Base-by-base conservation (phyloP, 2,329 filamentous ascomycete species). In the Mollisia scopiformis region DNA sequence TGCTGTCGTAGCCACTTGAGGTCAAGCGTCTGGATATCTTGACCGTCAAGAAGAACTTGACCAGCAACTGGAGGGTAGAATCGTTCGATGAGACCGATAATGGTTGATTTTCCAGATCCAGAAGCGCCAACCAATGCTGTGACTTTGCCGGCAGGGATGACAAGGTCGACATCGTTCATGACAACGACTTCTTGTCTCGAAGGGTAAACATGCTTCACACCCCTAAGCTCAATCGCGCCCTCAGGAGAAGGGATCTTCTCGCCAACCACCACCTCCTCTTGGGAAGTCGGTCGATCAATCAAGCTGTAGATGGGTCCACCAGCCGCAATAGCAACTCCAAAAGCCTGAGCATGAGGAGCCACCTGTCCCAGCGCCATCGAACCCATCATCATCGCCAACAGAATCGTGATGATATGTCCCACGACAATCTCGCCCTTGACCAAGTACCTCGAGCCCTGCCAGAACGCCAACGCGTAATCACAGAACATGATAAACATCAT, bases 281-380 rank as follows among this genome's bases (percentile, higher is more conserved):
- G 81, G 0, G 93, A 91, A 0, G 93, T 96, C 1, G 78, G 70
- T 56, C 94, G 88, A 75, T 97, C 93, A 67, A 98, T 97, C 2
- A 93, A 96, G 72, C 87, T 89, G 78, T 89, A 97, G 62, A 97
- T 96, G 78, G 97, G 97, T 59, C 86, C 84, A 2, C 91, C 92
- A 2, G 94, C 93, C 31, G 91, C 90, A 4, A 94, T 78, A 46
- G 88, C 91, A 14, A 87, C 90, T 2, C 88, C 90, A 68, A 97
- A 96, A 23, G 93, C 90, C 73, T 95, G 91, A 5, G 89, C 76
- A 71, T 97, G 91, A 0, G 94, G 92, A 0, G 88, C 88, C 30
- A 96, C 86, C 68, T 93, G 94, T 43, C 93, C 92, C 30, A 98
- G 79, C 60, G 91, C 90, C 75, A 97, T 95, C 6, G 93, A 91